Base-by-base conservation (phyloP, 495 filamentous ascomycete species). In the Xylaria intraflava region DNA sequence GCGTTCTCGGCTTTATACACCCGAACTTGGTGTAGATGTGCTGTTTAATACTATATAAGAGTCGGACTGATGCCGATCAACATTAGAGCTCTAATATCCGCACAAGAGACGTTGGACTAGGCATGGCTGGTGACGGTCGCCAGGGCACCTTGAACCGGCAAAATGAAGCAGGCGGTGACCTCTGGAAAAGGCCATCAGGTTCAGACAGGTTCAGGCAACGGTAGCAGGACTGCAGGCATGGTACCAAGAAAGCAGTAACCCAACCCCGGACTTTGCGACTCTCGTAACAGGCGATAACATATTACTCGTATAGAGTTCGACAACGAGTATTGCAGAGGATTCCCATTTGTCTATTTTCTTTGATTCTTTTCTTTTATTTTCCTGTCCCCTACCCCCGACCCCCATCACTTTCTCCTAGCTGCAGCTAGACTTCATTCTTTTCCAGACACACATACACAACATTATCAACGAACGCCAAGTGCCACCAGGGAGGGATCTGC, bases 1-100 rank as follows among this genome's bases (percentile, higher is more conserved):
- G 69, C 70, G 74, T 77, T 78, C 16, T 48, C 65, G 71, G 69
- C 69, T 65, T 58, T 61, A 56, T 60, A 56, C 60, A 62, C 54
- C 59, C 62, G 58, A 51, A 59, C 55, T 66, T 62, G 64, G 67
- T 67, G 67, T 69, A 68, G 66, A 69, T 66, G 60, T 67, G 65
- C 63, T 60, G 53, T 66, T 65, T 67, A 68, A 67, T 69, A 56
- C 57, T 68, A 68, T 62, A 69, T 69, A 68, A 50, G 53, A 56
- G 38, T 26, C 45, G 45, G 51, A 43, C 45, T 24, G 42, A 48
- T 36, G 24, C 43, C 51, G 27, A 43, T 45, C 35, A 48, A 48
- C 20, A 35, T 44, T 47, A 41, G 52, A 42, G 45, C 43, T 55
- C 36, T 23, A 17, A 30, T 43, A 44, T 43, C 52, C 35, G 20